These are phyloP conservation scores for Salix suchowensis DNA, from an alignment of 345 rosid genomes.

Conservation along the genomic window DNA sequence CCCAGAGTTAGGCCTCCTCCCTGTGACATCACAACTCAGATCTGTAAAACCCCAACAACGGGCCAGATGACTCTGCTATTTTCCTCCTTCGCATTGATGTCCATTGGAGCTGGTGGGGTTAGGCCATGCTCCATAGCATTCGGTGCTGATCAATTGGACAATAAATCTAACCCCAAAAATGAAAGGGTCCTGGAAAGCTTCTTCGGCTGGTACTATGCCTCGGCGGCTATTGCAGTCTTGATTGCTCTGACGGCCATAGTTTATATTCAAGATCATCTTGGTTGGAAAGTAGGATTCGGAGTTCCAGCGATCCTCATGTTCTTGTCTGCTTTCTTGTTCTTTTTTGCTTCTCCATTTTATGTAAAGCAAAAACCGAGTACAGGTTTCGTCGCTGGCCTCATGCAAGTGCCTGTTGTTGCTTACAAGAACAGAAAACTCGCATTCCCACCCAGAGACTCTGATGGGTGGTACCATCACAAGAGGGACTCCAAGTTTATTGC, in stretches of 20 bases:
- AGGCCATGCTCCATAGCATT: slow-evolving; percentile 74
- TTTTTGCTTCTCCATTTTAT: slow-evolving; percentile 43
- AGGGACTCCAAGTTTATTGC: slow-evolving; percentile 42
- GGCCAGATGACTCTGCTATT: slow-evolving; percentile 45
- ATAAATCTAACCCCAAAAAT: slow-evolving; percentile 51
- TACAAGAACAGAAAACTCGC: slow-evolving; percentile 34
- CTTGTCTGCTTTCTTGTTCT: slow-evolving; percentile 38
- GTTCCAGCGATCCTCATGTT: slow-evolving; percentile 41
- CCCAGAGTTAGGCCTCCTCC: slow-evolving; percentile 53
- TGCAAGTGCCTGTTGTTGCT: slow-evolving; percentile 43
- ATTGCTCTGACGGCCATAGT: slow-evolving; percentile 41
- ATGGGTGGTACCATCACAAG: slow-evolving; percentile 39
- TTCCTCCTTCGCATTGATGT: slow-evolving; percentile 46
- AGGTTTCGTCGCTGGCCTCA: slow-evolving; percentile 41
- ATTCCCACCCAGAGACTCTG: slow-evolving; percentile 36
- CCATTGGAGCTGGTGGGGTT: slow-evolving; percentile 71
- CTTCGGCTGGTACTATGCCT: slow-evolving; percentile 49
- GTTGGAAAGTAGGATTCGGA: slow-evolving; percentile 60
- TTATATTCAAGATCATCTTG: slow-evolving; percentile 44
- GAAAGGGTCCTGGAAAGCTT: slow-evolving; percentile 37
- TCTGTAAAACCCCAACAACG: slow-evolving; percentile 47
- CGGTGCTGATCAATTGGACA: slow-evolving; percentile 71
- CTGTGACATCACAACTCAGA: slow-evolving; percentile 32
- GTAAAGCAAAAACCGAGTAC: slow-evolving; percentile 30
- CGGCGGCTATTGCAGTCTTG: slow-evolving; percentile 30